Evolutionary conservation across 371 early-diverging fungal species (phyloP), one percentile per base, ranked within the genome.

Genomic region (Mortierella sp.): DNA sequence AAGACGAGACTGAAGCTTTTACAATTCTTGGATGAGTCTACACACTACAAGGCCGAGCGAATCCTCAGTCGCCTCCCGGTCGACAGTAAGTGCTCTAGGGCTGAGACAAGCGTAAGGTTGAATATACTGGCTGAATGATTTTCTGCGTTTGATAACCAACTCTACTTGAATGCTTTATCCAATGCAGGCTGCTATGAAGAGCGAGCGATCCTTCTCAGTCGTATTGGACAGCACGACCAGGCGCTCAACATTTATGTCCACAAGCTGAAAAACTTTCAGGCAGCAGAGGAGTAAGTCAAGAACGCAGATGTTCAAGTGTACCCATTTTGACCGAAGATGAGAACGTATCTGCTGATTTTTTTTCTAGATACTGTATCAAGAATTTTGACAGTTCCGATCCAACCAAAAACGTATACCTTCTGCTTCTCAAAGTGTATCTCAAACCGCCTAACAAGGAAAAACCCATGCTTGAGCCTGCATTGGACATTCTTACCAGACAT

Each of bases 151-250:
- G 11, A 18, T 72, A n/a, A n/a, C n/a, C n/a, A n/a, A 26, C 51
- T 5, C 43, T 18, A 6, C 26, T 9, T 55, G 19, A n/a, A 26
- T 25, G 11, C 9, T 61, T 51, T 26, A 59, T 28, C 30, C 30
- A 7, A 18, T 21, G 21, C 74, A 89, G 89, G 84, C 29, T 84
- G 96, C 37, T 94, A 87, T 69, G 93, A 94, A 67, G 96, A 96
- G 75, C 87, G 95, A 19, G 95, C 95, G 1, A 84, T 94, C 37
- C 82, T 97, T 5, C 85, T 97, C 6, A 91, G 94, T 69, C 86
- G 94, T 47, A 88, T 98, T 63, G 91, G 92, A 16, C 91, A 93
- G 65, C 96, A 96, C 68, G 91, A 92, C 60, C 96, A 96, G 69
- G 96, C 96, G 1, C 81, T 98, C 30, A 82, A 86, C 58, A 90